Percentiles rank a stretch among this genome's conserved stretches.
Conservation (phyloP, 1,284 basidiomycete species). For the Melampsora occidentalis region DNA sequence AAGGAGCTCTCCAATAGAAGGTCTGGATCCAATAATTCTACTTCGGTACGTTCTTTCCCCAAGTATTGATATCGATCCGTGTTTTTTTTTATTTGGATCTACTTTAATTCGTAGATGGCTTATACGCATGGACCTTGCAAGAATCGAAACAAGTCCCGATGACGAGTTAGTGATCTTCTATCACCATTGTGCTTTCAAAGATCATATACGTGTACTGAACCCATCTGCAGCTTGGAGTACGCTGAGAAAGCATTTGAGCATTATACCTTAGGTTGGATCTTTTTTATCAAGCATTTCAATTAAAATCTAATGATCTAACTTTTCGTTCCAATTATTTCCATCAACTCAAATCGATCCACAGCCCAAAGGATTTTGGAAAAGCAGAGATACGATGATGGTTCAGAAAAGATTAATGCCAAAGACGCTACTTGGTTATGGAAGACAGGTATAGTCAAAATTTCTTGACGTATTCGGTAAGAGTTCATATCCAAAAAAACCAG, state of each 20-base stretch:
- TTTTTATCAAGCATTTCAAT: neutral
- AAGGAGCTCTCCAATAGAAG: constrained; percentile 27
- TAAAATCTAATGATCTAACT: neutral
- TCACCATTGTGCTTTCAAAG: too few species aligned
- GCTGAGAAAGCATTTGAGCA: constrained; percentile 30
- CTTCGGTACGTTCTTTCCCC: constrained; percentile 14
- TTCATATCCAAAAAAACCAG: neutral
- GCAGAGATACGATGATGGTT: constrained; percentile 7
- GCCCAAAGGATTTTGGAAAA: too few species aligned
- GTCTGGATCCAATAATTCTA: constrained; percentile 32
- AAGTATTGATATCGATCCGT: too few species aligned
- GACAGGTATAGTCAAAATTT: constrained; percentile 11
- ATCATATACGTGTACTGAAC: neutral
- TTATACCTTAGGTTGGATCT: constrained; percentile 27
- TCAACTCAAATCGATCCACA: neutral
- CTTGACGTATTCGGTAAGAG: neutral
- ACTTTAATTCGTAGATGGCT: neutral
- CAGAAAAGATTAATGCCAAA: constrained; percentile 14
- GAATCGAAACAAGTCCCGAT: neutral
- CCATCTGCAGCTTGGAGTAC: neutral
- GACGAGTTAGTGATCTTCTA: neutral
- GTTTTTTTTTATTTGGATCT: neutral
- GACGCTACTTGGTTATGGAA: constrained; percentile 44
- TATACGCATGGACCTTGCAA: neutral
- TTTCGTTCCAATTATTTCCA: neutral